Evolutionary conservation across 2,329 filamentous ascomycete genomes (phyloP).

Genomic region (Alternaria burnsii): DNA sequence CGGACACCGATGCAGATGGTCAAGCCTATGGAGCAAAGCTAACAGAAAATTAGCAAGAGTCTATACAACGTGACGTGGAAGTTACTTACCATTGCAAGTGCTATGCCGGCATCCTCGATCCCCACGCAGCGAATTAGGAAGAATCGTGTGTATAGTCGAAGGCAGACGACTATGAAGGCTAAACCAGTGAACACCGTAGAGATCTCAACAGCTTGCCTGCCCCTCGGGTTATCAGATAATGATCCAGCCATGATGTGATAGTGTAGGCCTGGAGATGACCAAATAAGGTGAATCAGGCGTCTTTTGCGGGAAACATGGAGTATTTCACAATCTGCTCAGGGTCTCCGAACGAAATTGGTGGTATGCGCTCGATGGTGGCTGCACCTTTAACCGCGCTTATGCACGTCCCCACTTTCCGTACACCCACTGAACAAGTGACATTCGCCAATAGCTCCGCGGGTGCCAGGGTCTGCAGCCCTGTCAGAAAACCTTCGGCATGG

Average conservation of each 20-base stretch:
- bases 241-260: conserved; percentile 13
- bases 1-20: conserved; percentile 41
- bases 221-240: conserved; percentile 31
- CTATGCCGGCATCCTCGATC: conserved; percentile 41
- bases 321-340: conserved; percentile 11
- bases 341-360: conserved; percentile 4
- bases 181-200: conserved; percentile 40
- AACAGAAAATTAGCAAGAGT: neutral
- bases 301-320: conserved; percentile 9
- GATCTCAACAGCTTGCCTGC: conserved; percentile 31
- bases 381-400: conserved; percentile 3
- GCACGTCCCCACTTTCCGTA: conserved; percentile 14
- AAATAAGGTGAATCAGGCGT: neutral
- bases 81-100: conserved; percentile 35
- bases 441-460: conserved; percentile 9
- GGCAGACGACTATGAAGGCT: conserved; percentile 30
- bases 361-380: conserved; percentile 8
- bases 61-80: neutral
- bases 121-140: conserved; percentile 39
- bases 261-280: conserved; percentile 5
- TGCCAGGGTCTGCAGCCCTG: conserved; percentile 6
- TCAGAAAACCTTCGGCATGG: conserved; percentile 11
- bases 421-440: conserved; percentile 8
- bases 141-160: conserved; percentile 43
- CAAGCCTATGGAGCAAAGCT: conserved; percentile 36